Evolutionary conservation across 371 early-diverging fungal genomes (phyloP), one percentile per base, ranked within the genome.

Genomic region (Choanephora cucurbitarum): DNA sequence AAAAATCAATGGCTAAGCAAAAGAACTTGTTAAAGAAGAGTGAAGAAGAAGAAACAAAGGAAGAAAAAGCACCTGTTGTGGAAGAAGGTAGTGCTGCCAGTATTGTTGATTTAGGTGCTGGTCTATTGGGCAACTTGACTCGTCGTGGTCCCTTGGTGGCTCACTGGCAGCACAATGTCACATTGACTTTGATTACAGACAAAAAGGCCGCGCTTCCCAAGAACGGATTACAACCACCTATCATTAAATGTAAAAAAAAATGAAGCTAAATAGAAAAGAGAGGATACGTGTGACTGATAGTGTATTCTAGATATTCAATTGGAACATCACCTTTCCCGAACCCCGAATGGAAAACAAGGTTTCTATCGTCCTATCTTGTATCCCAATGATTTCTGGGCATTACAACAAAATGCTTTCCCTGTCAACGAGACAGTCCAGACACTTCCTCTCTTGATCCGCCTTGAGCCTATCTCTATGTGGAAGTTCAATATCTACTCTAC

Each of bases 331-430:
- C 55, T 73, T 28, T 18, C 47, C n/a, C 63, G 64, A 18, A 79
- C 80, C 46, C 60, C 66, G 8, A 46, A 64, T 34, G 75, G 59
- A 37, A 74, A 70, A 52, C 61, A 62, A 67, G 70, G 67, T 18
- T 85, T 73, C 56, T 92, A 85, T 69, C 73, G 79, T n/a, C 95
- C 95, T 3, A 75, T 88, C 23, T 55, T 93, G 39, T 89, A 79
- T 52, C 81, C 83, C 33, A 94, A 96, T 60, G 91, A 93, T 49
- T 96, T 96, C 55, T 96, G 97, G 97, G 61, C 85, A 32, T 69
- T 95, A 23, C 69, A 70, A n/a, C 88, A 90, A 11, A 84, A 92
- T 28, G 69, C 88, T 15, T 72, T 69, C 39, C 81, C 79, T 2
- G 83, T 94, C 62, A 94, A 94, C 61, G 77, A 83, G 21, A 88